Conservation (phyloP, 805 yeast species). For the Metschnikowia gelsemii region DNA sequence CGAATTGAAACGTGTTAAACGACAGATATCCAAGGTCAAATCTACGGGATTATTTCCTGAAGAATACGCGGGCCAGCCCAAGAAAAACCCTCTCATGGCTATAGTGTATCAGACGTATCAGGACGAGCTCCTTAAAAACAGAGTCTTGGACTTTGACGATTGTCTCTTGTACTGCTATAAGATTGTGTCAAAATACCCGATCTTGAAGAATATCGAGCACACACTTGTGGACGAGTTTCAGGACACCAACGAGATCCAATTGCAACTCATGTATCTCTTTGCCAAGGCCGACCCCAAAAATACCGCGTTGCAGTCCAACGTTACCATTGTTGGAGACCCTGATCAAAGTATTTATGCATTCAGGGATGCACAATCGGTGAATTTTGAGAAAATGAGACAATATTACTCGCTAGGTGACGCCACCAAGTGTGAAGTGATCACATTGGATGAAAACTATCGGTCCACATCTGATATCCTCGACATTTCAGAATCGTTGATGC, state of each 20-base stretch:
- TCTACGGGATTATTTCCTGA: constrained; percentile 49
- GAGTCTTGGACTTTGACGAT: constrained; percentile 80
- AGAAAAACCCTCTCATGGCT: constrained; percentile 21
- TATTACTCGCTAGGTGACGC: constrained; percentile 29
- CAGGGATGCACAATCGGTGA: constrained; percentile 71
- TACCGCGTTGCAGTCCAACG: constrained; percentile 41
- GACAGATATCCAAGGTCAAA: constrained; percentile 56
- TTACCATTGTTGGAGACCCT: constrained; percentile 94
- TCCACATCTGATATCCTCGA: constrained; percentile 68
- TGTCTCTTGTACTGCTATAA: constrained; percentile 56
- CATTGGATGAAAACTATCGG: constrained; percentile 72
- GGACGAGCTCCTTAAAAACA: constrained; percentile 37
- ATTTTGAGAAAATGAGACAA: constrained; percentile 56
- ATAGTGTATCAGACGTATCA: constrained; percentile 55
- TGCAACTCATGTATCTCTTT: constrained; percentile 58
- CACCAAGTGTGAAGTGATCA: constrained; percentile 30
- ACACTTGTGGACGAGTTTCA: constrained; percentile 93
- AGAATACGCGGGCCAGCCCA: constrained; percentile 29
- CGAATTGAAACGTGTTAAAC: constrained; percentile 41
- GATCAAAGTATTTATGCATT: constrained; percentile 94
- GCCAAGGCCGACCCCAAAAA: constrained; percentile 37
- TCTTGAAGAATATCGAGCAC: constrained; percentile 55
- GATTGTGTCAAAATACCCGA: constrained; percentile 48
- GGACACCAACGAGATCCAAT: constrained; percentile 80
- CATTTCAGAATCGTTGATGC: constrained; percentile 64